Base-by-base conservation (phyloP, 169 alveolate genomes). In the Plasmodium malariae region DNA sequence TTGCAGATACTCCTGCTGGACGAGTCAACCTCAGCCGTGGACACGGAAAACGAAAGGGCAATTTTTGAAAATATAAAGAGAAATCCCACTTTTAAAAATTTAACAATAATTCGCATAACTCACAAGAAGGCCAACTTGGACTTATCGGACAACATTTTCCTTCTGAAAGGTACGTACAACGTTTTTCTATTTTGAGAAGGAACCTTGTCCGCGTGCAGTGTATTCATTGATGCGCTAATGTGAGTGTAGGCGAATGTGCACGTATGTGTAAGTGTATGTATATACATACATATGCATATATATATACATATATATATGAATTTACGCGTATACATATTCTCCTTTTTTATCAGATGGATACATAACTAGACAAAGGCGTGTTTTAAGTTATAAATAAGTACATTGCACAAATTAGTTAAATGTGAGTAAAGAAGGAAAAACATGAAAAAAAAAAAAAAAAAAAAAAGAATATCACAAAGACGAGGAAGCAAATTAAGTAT, bases 1-100 rank as follows among this genome's bases (percentile, higher is more conserved):
- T 3, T 76, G 45, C 63, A 92, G 51, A 94, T 95, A 17, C 88
- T 97, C 26, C 89, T 97, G 55, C 74, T 97, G 72, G 99, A 97
- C 89, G 99, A 97, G 73, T 98, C 99, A 0, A 97, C 99, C n/a
- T 92, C 97, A 28, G 97, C 98, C 36, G 59, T 97, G 40, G 98
- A 96, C 86, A 69, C 55, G 12, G 86, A 88, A 28, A 71, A 73
- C 2, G 92, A 91, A 11, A 68, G 91, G 24, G 45, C 57, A 17
- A 87, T 91, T 17, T 93, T 92, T 19, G 92, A 78, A 40, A 87
- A 89, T 37, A 57, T 94, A 34, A 80, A 69, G 19, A 48, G 32
- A 68, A 76, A 76, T 12, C 14, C 74, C 9, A 48, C 43, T 14
- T 76, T 76, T 21, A 76, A 76, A 62, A 32, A 76, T 36, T 34